These are phyloP conservation scores for Macrolepiota fuliginosa DNA, from an alignment of 768 basidiomycete genomes.

Conservation along the genomic window DNA sequence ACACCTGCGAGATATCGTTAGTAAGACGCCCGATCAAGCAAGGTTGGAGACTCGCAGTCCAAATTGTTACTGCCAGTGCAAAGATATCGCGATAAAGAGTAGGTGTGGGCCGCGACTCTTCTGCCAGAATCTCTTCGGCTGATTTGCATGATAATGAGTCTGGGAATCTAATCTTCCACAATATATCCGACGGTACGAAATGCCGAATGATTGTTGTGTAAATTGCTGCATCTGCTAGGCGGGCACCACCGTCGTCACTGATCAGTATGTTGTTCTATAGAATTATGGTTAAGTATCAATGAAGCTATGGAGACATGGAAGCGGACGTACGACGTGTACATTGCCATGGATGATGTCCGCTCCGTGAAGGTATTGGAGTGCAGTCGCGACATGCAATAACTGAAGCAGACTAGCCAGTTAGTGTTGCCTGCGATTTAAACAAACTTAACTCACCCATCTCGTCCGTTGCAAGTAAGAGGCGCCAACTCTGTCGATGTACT, in stretches of 20 bases:
- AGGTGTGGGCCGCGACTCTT: not conserved
- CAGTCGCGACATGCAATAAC: not conserved
- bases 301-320: not conserved
- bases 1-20: not conserved
- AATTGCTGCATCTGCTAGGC: not conserved
- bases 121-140: not conserved
- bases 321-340: not conserved
- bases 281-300: not conserved
- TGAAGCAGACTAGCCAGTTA: not conserved
- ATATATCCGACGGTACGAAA: not conserved
- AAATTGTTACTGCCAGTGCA: slow-evolving; percentile 1
- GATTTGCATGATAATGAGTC: not conserved
- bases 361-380: not conserved
- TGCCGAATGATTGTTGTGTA: not conserved
- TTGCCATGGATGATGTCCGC: not conserved
- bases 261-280: slow-evolving; percentile 4
- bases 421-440: not conserved
- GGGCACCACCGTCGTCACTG: not conserved
- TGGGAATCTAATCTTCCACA: not conserved
- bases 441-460: not conserved
- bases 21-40: too few species aligned
- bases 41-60: not conserved
- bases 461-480: not conserved
- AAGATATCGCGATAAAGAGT: not conserved
- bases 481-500: not conserved